A percentile compares a stretch with the other conserved stretches of the same genome.
phyloP scores from a whole-genome alignment of 306 rosid genomes.

The Gleditsia sinensis region DNA sequence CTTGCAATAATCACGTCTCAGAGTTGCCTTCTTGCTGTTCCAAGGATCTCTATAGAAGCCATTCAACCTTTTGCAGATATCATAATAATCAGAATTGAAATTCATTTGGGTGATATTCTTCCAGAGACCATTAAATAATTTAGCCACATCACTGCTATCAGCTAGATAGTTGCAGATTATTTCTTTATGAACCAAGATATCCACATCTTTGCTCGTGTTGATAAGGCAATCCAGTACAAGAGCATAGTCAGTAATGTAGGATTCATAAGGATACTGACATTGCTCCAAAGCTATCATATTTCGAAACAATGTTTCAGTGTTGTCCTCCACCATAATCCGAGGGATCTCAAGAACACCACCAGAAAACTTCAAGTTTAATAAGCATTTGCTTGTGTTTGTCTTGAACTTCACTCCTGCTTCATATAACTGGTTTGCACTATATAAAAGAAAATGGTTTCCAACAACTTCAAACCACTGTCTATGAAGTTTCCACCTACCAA shows the following conservation, averaged over 20 bases:
- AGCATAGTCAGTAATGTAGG: neutral
- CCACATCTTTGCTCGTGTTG: slow-evolving; percentile 1
- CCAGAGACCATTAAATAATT: neutral
- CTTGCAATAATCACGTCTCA: neutral
- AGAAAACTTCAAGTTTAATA: neutral
- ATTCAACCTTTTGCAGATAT: neutral
- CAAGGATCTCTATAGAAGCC: neutral
- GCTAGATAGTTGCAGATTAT: neutral
- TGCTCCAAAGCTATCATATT: slow-evolving; percentile 17
- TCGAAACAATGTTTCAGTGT: neutral
- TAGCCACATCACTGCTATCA: slow-evolving; percentile 5
- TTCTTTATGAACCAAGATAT: slow-evolving; percentile 1
- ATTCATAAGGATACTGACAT: neutral
- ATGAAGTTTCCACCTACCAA: neutral
- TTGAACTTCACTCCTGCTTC: neutral
- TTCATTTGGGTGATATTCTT: neutral
- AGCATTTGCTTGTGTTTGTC: neutral
- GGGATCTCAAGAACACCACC: neutral
- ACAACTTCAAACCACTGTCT: neutral
- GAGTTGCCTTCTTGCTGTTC: neutral
- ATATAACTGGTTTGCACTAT: neutral
- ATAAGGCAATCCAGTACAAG: neutral
- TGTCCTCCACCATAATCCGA: accelerated
- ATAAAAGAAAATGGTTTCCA: neutral
- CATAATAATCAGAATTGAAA: neutral